Base-by-base conservation (phyloP, 2,329 filamentous ascomycete species). In the Tolypocladium pustulatum region DNA sequence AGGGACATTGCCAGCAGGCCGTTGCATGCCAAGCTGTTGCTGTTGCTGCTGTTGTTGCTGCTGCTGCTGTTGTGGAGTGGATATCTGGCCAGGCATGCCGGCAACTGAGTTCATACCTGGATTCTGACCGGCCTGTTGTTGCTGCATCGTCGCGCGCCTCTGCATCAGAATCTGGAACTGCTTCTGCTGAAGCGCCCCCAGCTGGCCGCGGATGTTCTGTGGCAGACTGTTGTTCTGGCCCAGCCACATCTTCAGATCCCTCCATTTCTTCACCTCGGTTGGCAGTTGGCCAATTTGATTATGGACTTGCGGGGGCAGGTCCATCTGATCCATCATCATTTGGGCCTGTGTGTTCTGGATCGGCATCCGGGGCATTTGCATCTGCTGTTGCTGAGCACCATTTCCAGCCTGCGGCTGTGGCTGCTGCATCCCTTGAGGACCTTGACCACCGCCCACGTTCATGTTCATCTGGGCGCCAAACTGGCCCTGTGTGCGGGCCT, bases 261-360 rank as follows among this genome's bases (percentile, higher is more conserved):
- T 69, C 79, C 79, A 81, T 61, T 77, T 81, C 66, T 78, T 79
- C 6, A 78, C 64, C 0, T 80, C 76, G 0, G 69, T 64, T 1
- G 77, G 76, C 3, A 78, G 59, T 25, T 66, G 67, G 15, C 56
- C 64, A 4, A 72, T 65, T 17, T 69, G 64, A 17, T 25, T 60
- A 10, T 74, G 61, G 6, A 78, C 63, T 17, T 69, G 66, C 2
- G 65, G 62, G 0, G 77, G 78, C 0, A 82, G 61, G 13, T 81
- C 78, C 75, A 81, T 75, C 12, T 64, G 70, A 60, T 81, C 78
- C 75, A 81, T 80, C 59, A 76, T 66, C 1, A 63, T 60, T 55
- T 74, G 70, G 8, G 74, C 67, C 32, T 76, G 75, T 4, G 66
- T 65, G 54, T 64, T 69, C 22, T 65, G 65, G 3, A 60, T 57